These are phyloP conservation scores for Nymphaea colorata DNA, from an alignment of 164 flowering plant genomes.

Conservation along the genomic window DNA sequence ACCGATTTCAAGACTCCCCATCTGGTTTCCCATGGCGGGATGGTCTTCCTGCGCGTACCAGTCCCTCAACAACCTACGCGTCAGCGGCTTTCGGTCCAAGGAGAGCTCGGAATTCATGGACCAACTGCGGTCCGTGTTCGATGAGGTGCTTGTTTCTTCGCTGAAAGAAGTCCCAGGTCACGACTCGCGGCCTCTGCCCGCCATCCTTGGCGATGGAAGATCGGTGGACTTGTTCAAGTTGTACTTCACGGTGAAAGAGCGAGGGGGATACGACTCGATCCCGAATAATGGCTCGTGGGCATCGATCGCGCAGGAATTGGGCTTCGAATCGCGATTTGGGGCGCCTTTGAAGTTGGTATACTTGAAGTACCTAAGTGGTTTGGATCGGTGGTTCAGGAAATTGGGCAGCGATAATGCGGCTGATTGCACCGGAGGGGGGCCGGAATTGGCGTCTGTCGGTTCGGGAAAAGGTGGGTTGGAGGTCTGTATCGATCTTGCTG, in stretches of 20 bases:
- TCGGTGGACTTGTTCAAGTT: constrained; percentile 48
- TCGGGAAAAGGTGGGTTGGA: not conserved
- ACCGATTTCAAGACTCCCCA: not conserved
- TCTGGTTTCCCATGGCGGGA: not conserved
- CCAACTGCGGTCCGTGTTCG: not conserved
- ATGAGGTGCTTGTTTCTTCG: constrained; percentile 15
- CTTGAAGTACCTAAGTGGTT: constrained; percentile 32
- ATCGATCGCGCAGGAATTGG: constrained; percentile 30
- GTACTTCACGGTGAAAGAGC: constrained; percentile 34
- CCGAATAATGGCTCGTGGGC: constrained; percentile 30
- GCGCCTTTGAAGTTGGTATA: constrained; percentile 43
- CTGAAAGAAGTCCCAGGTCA: constrained; percentile 14
- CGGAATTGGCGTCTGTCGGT: constrained; percentile 19
- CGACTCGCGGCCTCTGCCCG: constrained; percentile 27
- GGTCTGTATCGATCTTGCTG: not conserved
- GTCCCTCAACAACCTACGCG: not conserved
- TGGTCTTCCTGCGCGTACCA: not conserved
- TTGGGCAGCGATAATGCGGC: constrained; percentile 6
- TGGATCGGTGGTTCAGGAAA: constrained; percentile 33
- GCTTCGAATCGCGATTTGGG: constrained; percentile 21
- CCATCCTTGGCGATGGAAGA: constrained; percentile 48
- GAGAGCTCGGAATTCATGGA: not conserved
- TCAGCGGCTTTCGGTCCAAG: not conserved
- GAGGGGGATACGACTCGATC: constrained; percentile 39
- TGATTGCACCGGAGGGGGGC: constrained; percentile 16